Conservation (phyloP, 2,329 filamentous ascomycete species). For the Pseudogymnoascus destructans region DNA sequence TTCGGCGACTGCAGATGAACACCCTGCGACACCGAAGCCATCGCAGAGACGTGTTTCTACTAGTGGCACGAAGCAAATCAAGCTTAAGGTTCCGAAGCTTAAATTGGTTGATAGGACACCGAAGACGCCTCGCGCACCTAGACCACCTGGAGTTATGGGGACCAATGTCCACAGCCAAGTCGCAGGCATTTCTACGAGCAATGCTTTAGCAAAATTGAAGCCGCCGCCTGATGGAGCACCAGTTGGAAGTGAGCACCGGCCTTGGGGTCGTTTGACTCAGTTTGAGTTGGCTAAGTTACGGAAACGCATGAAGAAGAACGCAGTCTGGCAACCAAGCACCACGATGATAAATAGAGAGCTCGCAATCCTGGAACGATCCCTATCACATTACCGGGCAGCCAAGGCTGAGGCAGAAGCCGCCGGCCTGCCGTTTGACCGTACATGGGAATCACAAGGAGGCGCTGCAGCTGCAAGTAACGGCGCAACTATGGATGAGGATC, state of each 20-base stretch:
- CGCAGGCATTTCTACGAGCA: constrained; percentile 28
- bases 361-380: constrained; percentile 53
- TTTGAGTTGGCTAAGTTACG: constrained; percentile 56
- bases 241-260: constrained; percentile 43
- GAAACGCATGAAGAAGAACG: constrained; percentile 87
- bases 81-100: constrained; percentile 15
- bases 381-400: constrained; percentile 47
- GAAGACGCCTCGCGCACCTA: constrained; percentile 21
- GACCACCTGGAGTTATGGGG: constrained; percentile 25
- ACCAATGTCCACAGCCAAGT: constrained; percentile 27
- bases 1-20: constrained; percentile 23
- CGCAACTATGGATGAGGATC: constrained; percentile 20
- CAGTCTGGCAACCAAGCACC: constrained; percentile 70
- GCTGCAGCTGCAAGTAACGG: neutral
- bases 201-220: constrained; percentile 30
- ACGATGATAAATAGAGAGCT: constrained; percentile 77
- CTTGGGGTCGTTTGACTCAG: constrained; percentile 52
- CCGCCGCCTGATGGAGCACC: constrained; percentile 48
- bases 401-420: constrained; percentile 52
- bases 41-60: constrained; percentile 16
- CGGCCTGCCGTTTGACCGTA: constrained; percentile 45
- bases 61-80: constrained; percentile 12
- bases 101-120: constrained; percentile 12
- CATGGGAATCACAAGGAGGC: neutral
- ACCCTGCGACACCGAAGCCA: constrained; percentile 21